Conservation (phyloP, 345 rosid genomes). For the Theobroma cacao region DNA sequence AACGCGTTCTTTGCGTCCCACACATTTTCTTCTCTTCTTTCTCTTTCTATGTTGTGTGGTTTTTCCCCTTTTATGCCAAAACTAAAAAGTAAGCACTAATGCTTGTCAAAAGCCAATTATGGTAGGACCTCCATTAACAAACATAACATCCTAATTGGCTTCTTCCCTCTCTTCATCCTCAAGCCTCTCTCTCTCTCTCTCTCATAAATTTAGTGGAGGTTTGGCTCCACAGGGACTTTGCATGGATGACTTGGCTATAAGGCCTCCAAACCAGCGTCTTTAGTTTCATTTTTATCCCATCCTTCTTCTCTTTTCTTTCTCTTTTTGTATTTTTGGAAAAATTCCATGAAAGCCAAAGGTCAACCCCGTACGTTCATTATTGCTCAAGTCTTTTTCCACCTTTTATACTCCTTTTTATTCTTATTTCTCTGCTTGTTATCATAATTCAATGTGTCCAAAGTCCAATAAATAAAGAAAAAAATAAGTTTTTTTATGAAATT, state of each 20-base stretch:
- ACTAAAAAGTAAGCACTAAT: conserved; percentile 48
- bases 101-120: conserved; percentile 36
- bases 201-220: conserved; percentile 23
- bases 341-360: conserved; percentile 29
- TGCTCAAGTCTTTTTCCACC: conserved; percentile 27
- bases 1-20: conserved; percentile 68
- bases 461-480: neutral
- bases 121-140: conserved; percentile 36
- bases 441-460: neutral
- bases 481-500: neutral
- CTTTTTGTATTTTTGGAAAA: conserved; percentile 12
- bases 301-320: conserved; percentile 19
- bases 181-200: conserved; percentile 31
- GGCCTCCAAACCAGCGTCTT: conserved; percentile 5
- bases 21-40: conserved; percentile 19
- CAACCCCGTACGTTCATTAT: conserved; percentile 26
- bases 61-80: conserved; percentile 18
- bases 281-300: neutral
- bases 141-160: conserved; percentile 18
- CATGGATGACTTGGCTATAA: conserved; percentile 22
- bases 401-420: neutral
- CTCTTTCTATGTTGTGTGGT: neutral
- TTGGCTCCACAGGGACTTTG: conserved; percentile 34
- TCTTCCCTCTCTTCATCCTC: conserved; percentile 27
- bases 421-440: no score